A percentile compares a stretch with the other conserved stretches of the same genome.
These are phyloP conservation scores for Chionographis japonica DNA, from an alignment of 106 monocot genomes.

Conservation along the genomic window DNA sequence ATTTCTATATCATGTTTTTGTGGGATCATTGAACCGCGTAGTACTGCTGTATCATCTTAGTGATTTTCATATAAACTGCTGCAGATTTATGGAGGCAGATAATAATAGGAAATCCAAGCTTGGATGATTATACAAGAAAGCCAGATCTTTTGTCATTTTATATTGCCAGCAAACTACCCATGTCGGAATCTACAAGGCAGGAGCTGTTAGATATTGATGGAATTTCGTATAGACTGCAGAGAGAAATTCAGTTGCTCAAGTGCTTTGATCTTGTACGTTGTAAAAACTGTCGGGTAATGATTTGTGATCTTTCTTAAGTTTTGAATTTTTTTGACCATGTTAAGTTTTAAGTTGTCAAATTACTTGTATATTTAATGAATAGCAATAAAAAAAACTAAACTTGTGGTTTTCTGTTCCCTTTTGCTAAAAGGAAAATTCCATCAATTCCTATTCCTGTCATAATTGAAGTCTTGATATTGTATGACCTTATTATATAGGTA, in stretches of 20 bases:
- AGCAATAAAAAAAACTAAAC: too few species aligned
- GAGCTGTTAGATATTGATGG: conserved; percentile 93
- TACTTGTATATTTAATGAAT: too few species aligned
- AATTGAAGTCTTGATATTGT: background rate
- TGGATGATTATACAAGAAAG: conserved; percentile 68
- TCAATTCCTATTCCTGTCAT: background rate
- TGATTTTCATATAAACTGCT: conserved; percentile 6
- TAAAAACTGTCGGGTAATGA: conserved; percentile 67
- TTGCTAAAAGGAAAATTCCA: too few species aligned
- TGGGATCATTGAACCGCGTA: background rate
- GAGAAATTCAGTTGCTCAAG: conserved; percentile 84
- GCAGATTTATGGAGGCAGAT: conserved; percentile 87
- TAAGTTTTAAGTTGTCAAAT: too few species aligned
- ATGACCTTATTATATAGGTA: background rate
- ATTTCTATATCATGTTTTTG: background rate
- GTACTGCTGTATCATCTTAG: background rate
- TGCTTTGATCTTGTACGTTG: conserved; percentile 74
- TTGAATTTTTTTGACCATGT: background rate
- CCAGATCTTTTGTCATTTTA: conserved; percentile 85
- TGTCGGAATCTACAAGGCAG: conserved; percentile 81
- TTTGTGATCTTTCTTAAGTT: background rate
- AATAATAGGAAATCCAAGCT: conserved; percentile 59
- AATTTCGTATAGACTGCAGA: conserved; percentile 78
- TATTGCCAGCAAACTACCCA: conserved; percentile 88
- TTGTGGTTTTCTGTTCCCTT: too few species aligned